Evolutionary conservation across 2,329 filamentous ascomycete genomes (phyloP), one percentile per base, ranked within the genome.

Genomic region (Penicillium frequentans): DNA sequence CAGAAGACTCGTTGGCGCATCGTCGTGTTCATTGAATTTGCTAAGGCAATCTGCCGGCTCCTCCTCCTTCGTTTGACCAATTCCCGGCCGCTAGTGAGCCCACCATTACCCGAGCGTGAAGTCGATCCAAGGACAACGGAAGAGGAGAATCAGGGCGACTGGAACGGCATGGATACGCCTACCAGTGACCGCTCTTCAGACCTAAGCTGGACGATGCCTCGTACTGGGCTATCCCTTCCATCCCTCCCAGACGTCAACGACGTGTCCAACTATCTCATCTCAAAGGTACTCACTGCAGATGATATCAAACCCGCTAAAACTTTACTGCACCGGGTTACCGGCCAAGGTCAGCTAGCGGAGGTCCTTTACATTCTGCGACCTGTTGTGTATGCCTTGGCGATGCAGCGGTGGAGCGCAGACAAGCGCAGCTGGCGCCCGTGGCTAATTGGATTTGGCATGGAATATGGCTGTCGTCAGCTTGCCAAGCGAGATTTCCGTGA

Each of bases 271-370:
- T 99, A 96, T 74, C 84, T 99, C 5, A 85, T 96, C 24, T 88
- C 89, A 33, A 93, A 96, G 64, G 93, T 98, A 13, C 82, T 99
- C 47, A 96, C 91, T 0, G 91, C 95, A 9, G 95, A 99, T 76
- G 95, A 98, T 71, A 95, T 99, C 79, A 97, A 96, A 73, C 90
- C 93, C 0, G 91, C 95, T 0, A 88, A 89, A 35, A 88, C 90
- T 53, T 84, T 99, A 7, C 81, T 98, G n/a, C 93, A 96, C 71
- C 86, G 86, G 35, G 81, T 81, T 29, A 76, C 73, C 3, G 82
- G 95, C 1, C 88, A 89, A 60, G 92, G 92, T 1, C 91, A 93
- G 65, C 78, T 91, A 0, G 93, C 93, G 5, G 95, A 99, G 78
- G 79, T 93, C n/a, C 79, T 99, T 47, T 93, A 96, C 73, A 96